Conservation (phyloP, 31 red algal genomes). For the Asparagopsis taxiformis region DNA sequence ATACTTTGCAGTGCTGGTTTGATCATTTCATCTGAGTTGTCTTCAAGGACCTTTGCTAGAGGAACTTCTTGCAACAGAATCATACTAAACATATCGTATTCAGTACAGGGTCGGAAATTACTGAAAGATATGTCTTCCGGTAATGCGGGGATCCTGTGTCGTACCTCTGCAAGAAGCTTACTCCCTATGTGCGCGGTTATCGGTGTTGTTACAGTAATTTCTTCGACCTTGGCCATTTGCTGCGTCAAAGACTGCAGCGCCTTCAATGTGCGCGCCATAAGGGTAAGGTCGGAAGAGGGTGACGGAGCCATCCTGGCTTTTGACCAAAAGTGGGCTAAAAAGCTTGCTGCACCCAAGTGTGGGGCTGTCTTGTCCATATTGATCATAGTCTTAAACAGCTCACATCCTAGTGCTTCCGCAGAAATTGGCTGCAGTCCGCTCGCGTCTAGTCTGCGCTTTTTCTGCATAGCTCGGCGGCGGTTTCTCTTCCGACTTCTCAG, state of each 20-base stretch:
- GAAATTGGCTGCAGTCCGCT: not conserved
- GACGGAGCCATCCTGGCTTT: slow-evolving; percentile 13
- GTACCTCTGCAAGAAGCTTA: not conserved
- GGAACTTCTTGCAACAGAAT: slow-evolving; percentile 4
- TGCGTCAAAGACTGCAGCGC: not conserved
- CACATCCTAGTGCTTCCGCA: slow-evolving; percentile 1
- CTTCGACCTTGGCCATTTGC: slow-evolving; percentile 3
- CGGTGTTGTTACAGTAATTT: slow-evolving; percentile 1
- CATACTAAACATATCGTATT: slow-evolving; percentile 13
- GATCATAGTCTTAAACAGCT: slow-evolving; percentile 16
- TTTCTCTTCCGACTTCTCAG: slow-evolving; percentile 16
- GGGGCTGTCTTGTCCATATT: slow-evolving; percentile 10
- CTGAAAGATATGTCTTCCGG: slow-evolving; percentile 21
- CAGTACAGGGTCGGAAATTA: slow-evolving; percentile 6
- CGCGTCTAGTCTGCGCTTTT: slow-evolving; percentile 3
- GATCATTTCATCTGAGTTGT: not conserved
- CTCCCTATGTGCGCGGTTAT: slow-evolving; percentile 7
- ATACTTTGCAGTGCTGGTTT: not conserved
- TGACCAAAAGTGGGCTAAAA: slow-evolving; percentile 30
- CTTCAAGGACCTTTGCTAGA: not conserved
- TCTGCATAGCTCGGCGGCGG: slow-evolving; percentile 17
- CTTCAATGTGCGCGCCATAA: slow-evolving; percentile 11
- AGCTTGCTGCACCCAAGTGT: not conserved
- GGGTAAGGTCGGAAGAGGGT: slow-evolving; percentile 3
- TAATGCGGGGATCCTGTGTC: slow-evolving; percentile 7